A percentile compares a stretch with the other conserved stretches of the same genome.
phyloP scores from a whole-genome alignment of 2,329 filamentous ascomycete species.

The Hawksworthiomyces lignivorus region DNA sequence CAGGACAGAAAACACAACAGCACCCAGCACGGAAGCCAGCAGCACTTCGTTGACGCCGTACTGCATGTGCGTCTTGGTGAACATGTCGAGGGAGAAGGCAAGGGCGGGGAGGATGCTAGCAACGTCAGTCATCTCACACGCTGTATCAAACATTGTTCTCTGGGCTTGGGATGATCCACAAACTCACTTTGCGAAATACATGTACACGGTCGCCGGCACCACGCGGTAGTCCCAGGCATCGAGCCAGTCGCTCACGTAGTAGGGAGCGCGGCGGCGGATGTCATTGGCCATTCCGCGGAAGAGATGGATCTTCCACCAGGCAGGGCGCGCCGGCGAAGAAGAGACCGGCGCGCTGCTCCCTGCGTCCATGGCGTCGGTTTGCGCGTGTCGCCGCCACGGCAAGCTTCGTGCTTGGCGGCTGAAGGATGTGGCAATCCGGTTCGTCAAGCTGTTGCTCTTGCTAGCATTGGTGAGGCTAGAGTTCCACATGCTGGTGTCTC shows the following conservation, averaged over 20 bases:
- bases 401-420: not conserved
- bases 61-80: constrained; percentile 73
- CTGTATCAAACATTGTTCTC: too few relatives aligned
- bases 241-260: constrained; percentile 72
- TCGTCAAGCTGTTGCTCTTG: constrained; percentile 1
- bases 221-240: constrained; percentile 91
- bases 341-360: too few relatives aligned
- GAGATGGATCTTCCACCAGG: constrained; percentile 69
- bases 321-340: not conserved
- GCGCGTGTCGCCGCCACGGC: not conserved
- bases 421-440: constrained; percentile 1
- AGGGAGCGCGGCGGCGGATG: constrained; percentile 64
- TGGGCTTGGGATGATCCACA: too few relatives aligned
- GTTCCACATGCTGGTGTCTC: too few relatives aligned
- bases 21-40: constrained; percentile 74
- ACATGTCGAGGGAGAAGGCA: constrained; percentile 90
- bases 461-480: not conserved
- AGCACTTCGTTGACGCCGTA: constrained; percentile 90
- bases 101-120: constrained; percentile 73
- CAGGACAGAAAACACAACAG: constrained; percentile 71
- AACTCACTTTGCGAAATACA: constrained; percentile 89
- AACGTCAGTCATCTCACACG: too few relatives aligned
- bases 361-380: too few relatives aligned
- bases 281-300: constrained; percentile 79
- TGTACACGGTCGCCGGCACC: constrained; percentile 79